Base-by-base conservation (phyloP, 2,329 filamentous ascomycete genomes). In the Didymella keratinophila region DNA sequence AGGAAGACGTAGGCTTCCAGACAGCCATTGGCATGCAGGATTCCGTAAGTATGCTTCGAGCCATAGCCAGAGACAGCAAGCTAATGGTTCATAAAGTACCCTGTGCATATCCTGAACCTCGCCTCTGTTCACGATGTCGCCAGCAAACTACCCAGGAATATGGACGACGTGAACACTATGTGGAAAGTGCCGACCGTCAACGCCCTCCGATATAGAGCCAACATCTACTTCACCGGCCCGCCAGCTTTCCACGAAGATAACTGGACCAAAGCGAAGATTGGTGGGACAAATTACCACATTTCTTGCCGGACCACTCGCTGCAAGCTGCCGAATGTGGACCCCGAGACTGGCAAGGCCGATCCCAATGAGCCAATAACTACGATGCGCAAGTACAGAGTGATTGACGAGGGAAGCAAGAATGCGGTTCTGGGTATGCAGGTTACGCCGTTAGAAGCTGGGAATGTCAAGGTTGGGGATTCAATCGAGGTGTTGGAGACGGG, bases 291-390 rank as follows among this genome's bases (percentile, higher is more conserved):
- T 14, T 84, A 83, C 56, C 80, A 86, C 59, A 78, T 85, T 11
- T 80, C 86, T 0, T 89, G 87, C 67, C 84, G 88, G 28, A 90
- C 88, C 0, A 86, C 87, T 0, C 83, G 89, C 53, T 92, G 89
- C 77, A 89, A 87, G 66, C 74, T 92, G 65, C 89, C 89, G 20
- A 92, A 92, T 65, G 87, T 91, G 1, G 82, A 91, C 71, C 88
- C 83, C 0, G 78, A 79, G 18, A 87, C 80, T 6, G 89, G 84
- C n/a, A 69, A 82, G 37, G 81, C 82, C 21, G 85, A 89, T 69
- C 64, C 64, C 0, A 76, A 76, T 28, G 83, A 89, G 74, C 86
- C 88, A 0, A 84, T 87, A 67, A 79, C 77, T 52, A 85, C 87
- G 0, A 77, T 90, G 58, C 79, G 86, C 32, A 82, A 82, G 60